Base-by-base conservation (phyloP, 805 yeast genomes). In the Starmerella ratchasimensis region DNA sequence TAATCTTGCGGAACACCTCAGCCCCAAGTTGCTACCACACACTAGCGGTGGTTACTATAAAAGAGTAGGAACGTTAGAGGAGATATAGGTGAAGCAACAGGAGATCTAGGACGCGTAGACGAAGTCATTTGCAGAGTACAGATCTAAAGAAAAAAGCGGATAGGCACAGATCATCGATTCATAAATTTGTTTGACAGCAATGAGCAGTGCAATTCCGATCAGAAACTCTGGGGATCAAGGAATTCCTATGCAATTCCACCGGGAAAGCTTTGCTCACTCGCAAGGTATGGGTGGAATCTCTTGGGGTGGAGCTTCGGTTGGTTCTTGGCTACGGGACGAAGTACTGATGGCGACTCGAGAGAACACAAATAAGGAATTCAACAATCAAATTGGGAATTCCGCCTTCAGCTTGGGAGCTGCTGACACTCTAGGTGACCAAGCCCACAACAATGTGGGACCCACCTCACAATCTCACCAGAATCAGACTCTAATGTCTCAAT, bases 221-320 rank as follows among this genome's bases (percentile, higher is more conserved):
- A 31, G 41, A n/a, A 39, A 36, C 32, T 32, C 31, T n/a, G 31
- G 35, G 7, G 39, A 39, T 11, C 37, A 27, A 42, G 28, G 39
- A 33, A 38, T 45, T n/a, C 48, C 50, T 8, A 21, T 42, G 33
- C 59, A 74, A 45, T 71, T 84, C 45, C 72, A 94, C 54, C 68
- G 96, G 46, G 97, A 88, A 52, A 75, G 86, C 41, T 74, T 90
- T 41, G 95, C 96, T 22, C 97, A 88, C 57, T 79, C 94, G 2
- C 94, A 83, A 56, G 97, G 97, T 9, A 81, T 90, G 77, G 97
- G 97, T 31, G 98, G 97, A 33, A 80, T 88, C 24, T 78, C 93
- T 7, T 88, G 96, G 95, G 97, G 97, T 17, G 84, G 94, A 3
- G 74, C 86, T 40, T 79, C 93, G 20, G 84, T 88, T 22, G 96